Evolutionary conservation across 2,329 filamentous ascomycete species (phyloP), one percentile per base, ranked within the genome.

Genomic region (Thelonectria blattea): DNA sequence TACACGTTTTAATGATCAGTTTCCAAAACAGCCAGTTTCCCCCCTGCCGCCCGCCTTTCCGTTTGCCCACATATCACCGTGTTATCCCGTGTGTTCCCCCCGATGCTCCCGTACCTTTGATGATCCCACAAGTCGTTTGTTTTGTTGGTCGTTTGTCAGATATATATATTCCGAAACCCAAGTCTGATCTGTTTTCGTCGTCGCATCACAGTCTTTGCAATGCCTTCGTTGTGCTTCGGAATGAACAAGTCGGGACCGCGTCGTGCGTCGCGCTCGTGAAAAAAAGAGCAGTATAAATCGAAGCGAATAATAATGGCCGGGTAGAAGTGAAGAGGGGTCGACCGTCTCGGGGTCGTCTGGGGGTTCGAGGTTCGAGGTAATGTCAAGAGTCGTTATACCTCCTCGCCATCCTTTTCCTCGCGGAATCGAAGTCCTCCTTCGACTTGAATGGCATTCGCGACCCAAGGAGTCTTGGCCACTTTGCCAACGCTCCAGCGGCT

Each of bases 401-500:
- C 84, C 67, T 84, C 80, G 3, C 82, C 84, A 50, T 84, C 83
- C 34, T 83, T 78, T 67, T 88, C 85, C 66, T 88, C 85, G 45
- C 84, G 77, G 65, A 88, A 88, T 56, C 76, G 80, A 39, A 89
- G 74, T 1, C 85, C 86, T 6, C 82, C 85, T 3, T 90, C 84
- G 3, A 96, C 85, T 62, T 83, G 73, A 48, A 98, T 89, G 2
- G 89, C 93, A 37, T 84, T 83, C 52, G 80, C 82, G 3, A 98
- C 91, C 93, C 93, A 99, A 15, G 87, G 83, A 59, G 85, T 83
- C 56, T 85, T 83, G 41, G 86, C 87, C 41, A 97, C 89, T 67
- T 91, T 89, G 49, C 89, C 85, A 59, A 98, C 77, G 9, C 83
- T 83, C 86, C 91, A 93, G 52, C 95, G 85, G 59, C 88, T 91